Conservation (phyloP, 2,329 filamentous ascomycete species). For the Cercospora berteroae region DNA sequence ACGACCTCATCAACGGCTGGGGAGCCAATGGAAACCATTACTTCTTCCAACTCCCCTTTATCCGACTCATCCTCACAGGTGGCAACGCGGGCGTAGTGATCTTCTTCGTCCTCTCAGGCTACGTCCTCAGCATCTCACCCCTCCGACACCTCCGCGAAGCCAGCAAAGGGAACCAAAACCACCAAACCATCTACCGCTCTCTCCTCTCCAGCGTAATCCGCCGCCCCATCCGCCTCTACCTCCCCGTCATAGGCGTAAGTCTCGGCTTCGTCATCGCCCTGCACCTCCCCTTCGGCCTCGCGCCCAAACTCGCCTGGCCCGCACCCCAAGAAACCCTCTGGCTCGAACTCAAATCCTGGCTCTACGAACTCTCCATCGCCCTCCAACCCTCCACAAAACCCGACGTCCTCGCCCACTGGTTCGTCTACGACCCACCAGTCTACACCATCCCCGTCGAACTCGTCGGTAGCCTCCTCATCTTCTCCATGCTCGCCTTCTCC, state of each 20-base stretch:
- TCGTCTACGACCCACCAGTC: constrained; percentile 23
- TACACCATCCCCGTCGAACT: constrained; percentile 30
- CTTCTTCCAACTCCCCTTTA: constrained; percentile 54
- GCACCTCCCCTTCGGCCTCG: constrained; percentile 24
- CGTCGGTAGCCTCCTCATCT: constrained; percentile 25
- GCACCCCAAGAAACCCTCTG: constrained; percentile 17
- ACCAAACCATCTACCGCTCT: constrained; percentile 4
- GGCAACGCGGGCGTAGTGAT: constrained; percentile 57
- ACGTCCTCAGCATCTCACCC: constrained; percentile 41
- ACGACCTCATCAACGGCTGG: constrained; percentile 38
- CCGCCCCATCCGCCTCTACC: constrained; percentile 23
- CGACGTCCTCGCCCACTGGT: constrained; percentile 23
- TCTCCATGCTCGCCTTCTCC: constrained; percentile 16
- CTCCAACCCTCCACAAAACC: constrained; percentile 14
- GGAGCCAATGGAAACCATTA: constrained; percentile 42
- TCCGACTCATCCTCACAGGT: constrained; percentile 56
- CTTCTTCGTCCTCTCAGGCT: constrained; percentile 54
- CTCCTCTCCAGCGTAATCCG: constrained; percentile 18
- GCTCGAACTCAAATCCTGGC: constrained; percentile 17
- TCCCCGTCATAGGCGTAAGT: constrained; percentile 22
- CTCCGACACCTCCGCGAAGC: constrained; percentile 21
- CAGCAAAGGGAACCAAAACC: neutral
- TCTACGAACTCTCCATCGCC: constrained; percentile 9
- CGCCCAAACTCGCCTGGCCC: constrained; percentile 23
- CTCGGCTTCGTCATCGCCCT: constrained; percentile 18